These are phyloP conservation scores for Mollisiaceae sp. DNA, from an alignment of 2,329 filamentous ascomycete genomes.

Conservation along the genomic window DNA sequence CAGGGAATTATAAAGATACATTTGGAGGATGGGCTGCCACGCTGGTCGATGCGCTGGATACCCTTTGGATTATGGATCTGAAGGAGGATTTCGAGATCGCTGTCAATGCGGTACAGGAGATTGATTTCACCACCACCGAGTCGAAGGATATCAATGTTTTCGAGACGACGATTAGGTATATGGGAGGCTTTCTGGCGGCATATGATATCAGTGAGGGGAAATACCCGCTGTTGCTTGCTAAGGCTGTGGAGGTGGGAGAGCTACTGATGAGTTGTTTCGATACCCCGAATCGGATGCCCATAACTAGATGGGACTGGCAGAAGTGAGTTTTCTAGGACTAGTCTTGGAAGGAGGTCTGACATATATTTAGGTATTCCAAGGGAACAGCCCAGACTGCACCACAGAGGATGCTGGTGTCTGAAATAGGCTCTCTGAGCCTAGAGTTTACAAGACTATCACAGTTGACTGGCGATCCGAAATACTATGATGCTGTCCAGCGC, in stretches of 20 bases:
- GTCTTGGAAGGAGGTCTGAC: conserved; percentile 48
- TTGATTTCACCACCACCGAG: conserved; percentile 78
- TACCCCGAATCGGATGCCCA: conserved; percentile 92
- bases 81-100: conserved; percentile 81
- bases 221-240: conserved; percentile 70
- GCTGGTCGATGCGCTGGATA: conserved; percentile 81
- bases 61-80: conserved; percentile 85
- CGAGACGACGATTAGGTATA: conserved; percentile 89
- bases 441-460: conserved; percentile 70
- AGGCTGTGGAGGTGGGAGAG: conserved; percentile 73
- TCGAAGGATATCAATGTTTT: conserved; percentile 60
- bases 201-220: conserved; percentile 81
- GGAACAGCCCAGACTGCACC: conserved; percentile 66
- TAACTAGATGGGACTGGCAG: conserved; percentile 54
- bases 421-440: conserved; percentile 61
- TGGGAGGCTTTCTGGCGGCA: conserved; percentile 84
- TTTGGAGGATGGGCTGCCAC: conserved; percentile 95
- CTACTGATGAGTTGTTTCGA: conserved; percentile 75
- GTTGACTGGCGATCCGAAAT: conserved; percentile 64
- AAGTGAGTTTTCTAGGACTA: conserved; percentile 49
- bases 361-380: conserved; percentile 31
- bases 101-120: conserved; percentile 67
- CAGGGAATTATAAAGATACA: conserved; percentile 71
- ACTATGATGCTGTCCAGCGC: conserved; percentile 65
- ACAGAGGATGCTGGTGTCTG: conserved; percentile 59